Conservation (phyloP, 2,329 filamentous ascomycete genomes). For the Trichoderma sp. region DNA sequence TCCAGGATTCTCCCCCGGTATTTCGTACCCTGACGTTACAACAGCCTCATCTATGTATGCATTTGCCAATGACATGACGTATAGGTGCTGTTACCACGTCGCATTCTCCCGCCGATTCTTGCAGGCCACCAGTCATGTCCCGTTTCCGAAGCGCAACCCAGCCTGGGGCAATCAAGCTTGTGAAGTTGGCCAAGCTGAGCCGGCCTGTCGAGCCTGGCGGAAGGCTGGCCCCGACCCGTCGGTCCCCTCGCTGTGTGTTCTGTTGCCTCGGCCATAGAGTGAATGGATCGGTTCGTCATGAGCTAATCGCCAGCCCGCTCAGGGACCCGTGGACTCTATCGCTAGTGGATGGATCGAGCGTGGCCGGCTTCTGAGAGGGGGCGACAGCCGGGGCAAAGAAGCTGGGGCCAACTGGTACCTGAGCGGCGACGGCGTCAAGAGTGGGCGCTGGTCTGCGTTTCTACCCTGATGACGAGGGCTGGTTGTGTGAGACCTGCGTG, state of each 20-base stretch:
- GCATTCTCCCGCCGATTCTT: no score
- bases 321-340: constrained; percentile 24
- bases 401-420: constrained; percentile 5
- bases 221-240: neutral
- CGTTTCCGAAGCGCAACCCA: neutral
- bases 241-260: neutral
- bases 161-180: neutral
- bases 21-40: no score
- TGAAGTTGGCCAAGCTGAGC: neutral
- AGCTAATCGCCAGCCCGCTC: constrained; percentile 3
- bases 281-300: neutral
- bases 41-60: no score
- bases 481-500: constrained; percentile 22
- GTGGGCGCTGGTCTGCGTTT: neutral
- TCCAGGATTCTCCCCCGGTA: no score
- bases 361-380: neutral
- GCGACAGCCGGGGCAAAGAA: neutral
- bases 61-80: no score
- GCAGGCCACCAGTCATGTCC: neutral
- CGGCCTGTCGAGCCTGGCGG: neutral
- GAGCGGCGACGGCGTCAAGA: neutral
- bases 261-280: neutral
- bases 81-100: no score
- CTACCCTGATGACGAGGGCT: constrained; percentile 14
- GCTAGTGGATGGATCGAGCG: neutral